Evolutionary conservation across 2,329 filamentous ascomycete species (phyloP), one percentile per base, ranked within the genome.

Genomic region (Aspergillus hortae): DNA sequence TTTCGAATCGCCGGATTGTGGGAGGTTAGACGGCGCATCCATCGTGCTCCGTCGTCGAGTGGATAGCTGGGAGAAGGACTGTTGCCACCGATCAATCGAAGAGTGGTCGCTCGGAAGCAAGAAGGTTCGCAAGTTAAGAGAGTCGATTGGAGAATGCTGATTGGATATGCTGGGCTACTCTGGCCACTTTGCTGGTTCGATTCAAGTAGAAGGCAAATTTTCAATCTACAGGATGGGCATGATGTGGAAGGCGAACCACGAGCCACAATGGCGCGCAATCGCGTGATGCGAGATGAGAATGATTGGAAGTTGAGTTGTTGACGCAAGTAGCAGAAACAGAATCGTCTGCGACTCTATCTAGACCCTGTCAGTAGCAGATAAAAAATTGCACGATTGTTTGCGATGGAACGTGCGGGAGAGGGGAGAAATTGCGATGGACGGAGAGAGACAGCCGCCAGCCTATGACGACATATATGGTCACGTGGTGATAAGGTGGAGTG

Each of bases 21-120:
- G 56, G n/a, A 48, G 33, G 38, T 35, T 43, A 21, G 53, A 55
- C n/a, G 55, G 50, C 12, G 43, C 41, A 25, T 58, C 55, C 58
- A 59, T 57, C 17, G 7, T 41, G 15, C n/a, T 32, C 9, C 11
- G 15, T 42, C 12, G 19, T 19, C 4, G 6, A 21, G 15, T 12
- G 19, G 17, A 23, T 19, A 42, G n/a, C 15, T n/a, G 6, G 6
- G 19, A 14, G 17, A 11, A 42, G 17, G 6, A 17, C n/a, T 17
- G 19, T 42, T 17, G 40, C 35, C 35, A 38, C 35, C 35, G 35
- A 17, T 7, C 4, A 6, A 17, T 30, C 35, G 7, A 17, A 4
- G 11, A 14, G 35, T 38, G 35, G 15, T 38, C 35, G 35, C 14
- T 15, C 14, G 35, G 15, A 6, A 11, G 12, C n/a, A 38, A 6